Evolutionary conservation across 257 asterid species (phyloP), one percentile per base, ranked within the genome.

Genomic region (Ilex asprella): DNA sequence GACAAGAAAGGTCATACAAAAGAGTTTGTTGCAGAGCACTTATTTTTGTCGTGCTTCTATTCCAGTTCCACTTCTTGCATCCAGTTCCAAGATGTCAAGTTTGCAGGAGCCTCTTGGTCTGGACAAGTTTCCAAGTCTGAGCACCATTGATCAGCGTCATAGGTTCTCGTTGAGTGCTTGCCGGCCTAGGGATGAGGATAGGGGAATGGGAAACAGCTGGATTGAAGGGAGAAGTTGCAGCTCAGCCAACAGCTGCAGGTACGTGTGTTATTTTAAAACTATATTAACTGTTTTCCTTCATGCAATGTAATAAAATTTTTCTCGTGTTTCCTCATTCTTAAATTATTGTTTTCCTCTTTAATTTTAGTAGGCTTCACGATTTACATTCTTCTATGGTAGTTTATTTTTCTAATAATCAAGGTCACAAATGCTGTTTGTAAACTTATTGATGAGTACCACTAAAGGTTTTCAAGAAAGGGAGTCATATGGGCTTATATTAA

Each of bases 91-190:
- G 59, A 92, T 92, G 99, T 92, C 99, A 62, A 89, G 99, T 77
- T 76, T 92, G 85, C 94, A 92, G 84, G 87, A 92, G 81, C 96
- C 99, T 56, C 84, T 92, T 57, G 79, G 91, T 67, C 88, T 89
- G 55, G 99, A 92, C 81, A 92, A 80, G 70, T 70, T 92, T 76
- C 95, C 95, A 66, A 79, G 81, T 72, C 70, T 89, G 81, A 88
- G 90, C 89, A 82, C 78, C 47, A 81, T 88, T 41, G 95, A 92
- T 67, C 71, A 78, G 65, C 63, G 72, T 52, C 63, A 63, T 59
- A 75, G 91, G 72, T 85, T 82, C 83, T 78, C 97, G 46, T 77
- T 93, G 68, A 73, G 75, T 71, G 95, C 85, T 35, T 89, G 97
- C 82, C 78, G 94, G 81, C 96, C 97, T 60, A 65, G 74, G 16